Evolutionary conservation across 1,139 yeast genomes (phyloP).

Genomic region (Martiniozyma asiatica): DNA sequence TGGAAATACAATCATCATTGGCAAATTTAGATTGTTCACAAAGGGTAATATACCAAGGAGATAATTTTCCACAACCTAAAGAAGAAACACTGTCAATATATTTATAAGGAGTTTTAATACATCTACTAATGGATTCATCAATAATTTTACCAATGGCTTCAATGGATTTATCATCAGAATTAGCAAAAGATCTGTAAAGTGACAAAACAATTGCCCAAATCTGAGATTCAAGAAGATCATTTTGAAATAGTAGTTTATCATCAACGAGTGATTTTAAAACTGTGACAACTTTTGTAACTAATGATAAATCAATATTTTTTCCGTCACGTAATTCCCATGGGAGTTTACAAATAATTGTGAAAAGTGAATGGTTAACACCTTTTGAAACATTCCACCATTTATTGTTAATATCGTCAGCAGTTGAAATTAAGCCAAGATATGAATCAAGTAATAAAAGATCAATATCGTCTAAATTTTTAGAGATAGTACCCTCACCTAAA

Average conservation of each 20-base stretch:
- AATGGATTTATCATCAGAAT: conserved; percentile 9
- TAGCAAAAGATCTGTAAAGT: conserved; percentile 9
- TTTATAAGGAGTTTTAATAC: conserved; percentile 67
- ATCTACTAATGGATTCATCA: conserved; percentile 65
- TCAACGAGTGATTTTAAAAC: conserved; percentile 16
- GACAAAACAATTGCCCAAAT: conserved; percentile 18
- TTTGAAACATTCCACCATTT: conserved; percentile 21
- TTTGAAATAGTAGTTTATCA: conserved; percentile 15
- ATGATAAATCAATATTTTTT: conserved; percentile 9
- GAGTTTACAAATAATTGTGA: conserved; percentile 18
- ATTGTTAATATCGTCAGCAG: conserved; percentile 6
- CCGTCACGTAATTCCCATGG: conserved; percentile 15
- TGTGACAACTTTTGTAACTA: conserved; percentile 12
- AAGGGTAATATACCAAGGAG: conserved; percentile 57
- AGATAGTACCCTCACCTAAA: conserved; percentile 1
- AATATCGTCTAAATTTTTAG: conserved; percentile 27
- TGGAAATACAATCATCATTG: conserved; percentile 20
- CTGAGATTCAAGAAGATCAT: conserved; percentile 14
- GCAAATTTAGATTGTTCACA: conserved; percentile 65
- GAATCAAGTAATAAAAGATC: conserved; percentile 45
- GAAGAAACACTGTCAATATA: conserved; percentile 45
- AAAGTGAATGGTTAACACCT: conserved; percentile 16
- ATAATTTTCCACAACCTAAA: conserved; percentile 22
- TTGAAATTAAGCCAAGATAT: conserved; percentile 17
- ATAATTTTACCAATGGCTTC: conserved; percentile 43